These are phyloP conservation scores for Pythium brassicae DNA, from an alignment of 352 stramenopile species.

Conservation along the genomic window DNA sequence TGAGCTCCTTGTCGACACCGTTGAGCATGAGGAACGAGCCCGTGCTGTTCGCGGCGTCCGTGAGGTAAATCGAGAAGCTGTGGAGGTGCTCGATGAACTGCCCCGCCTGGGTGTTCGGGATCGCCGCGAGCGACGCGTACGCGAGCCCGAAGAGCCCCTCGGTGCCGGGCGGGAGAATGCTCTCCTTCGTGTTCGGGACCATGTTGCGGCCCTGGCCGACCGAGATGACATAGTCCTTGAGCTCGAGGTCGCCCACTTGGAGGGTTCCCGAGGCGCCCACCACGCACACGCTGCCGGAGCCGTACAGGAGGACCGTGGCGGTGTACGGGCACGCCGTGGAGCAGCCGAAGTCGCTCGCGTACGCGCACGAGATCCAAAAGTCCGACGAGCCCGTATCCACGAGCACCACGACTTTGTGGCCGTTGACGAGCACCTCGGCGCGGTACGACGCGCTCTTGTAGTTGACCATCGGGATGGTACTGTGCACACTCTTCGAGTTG, in stretches of 20 bases:
- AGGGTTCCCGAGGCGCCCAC: slow-evolving; percentile 27
- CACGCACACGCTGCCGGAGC: slow-evolving; percentile 61
- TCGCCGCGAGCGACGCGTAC: slow-evolving; percentile 42
- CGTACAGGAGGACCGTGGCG: slow-evolving; percentile 50
- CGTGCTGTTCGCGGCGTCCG: background rate
- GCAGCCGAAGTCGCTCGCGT: slow-evolving; percentile 20
- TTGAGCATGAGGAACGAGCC: too few relatives aligned
- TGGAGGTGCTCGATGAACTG: slow-evolving; percentile 55
- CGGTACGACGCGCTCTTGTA: slow-evolving; percentile 63
- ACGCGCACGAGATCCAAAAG: slow-evolving; percentile 43
- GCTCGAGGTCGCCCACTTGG: slow-evolving; percentile 34
- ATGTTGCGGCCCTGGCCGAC: slow-evolving; percentile 49
- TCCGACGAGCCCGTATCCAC: slow-evolving; percentile 79
- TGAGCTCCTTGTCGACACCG: slow-evolving; percentile 47
- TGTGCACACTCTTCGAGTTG: background rate
- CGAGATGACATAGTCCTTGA: slow-evolving; percentile 49
- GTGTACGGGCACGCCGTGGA: slow-evolving; percentile 30
- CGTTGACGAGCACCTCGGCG: slow-evolving; percentile 43
- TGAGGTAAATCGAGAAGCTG: slow-evolving; percentile 70
- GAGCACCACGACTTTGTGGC: slow-evolving; percentile 38
- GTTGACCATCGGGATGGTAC: slow-evolving; percentile 14
- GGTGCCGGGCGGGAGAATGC: slow-evolving; percentile 33
- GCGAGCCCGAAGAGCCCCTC: slow-evolving; percentile 66
- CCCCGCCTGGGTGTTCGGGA: slow-evolving; percentile 27
- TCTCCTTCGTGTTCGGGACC: slow-evolving; percentile 23